phyloP scores from a whole-genome alignment of 2,329 filamentous ascomycete species.

The Trichophyton mentagrophytes region DNA sequence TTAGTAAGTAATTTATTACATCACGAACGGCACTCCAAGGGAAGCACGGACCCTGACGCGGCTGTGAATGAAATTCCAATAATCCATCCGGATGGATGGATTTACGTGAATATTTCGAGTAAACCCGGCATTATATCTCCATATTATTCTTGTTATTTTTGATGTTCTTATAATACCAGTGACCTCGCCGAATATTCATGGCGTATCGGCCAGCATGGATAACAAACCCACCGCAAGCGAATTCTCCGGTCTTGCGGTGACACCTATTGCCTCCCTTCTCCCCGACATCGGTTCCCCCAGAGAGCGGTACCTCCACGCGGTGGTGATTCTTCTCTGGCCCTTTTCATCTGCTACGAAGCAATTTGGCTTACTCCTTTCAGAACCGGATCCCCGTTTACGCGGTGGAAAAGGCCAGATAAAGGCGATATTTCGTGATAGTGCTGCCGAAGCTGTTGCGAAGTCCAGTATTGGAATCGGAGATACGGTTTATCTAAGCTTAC shows the following conservation, averaged over 20 bases:
- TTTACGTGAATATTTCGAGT: neutral
- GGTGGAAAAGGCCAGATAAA: constrained; percentile 67
- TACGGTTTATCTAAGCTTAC: constrained; percentile 54
- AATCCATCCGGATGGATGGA: neutral
- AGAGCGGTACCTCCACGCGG: constrained; percentile 44
- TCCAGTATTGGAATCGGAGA: constrained; percentile 67
- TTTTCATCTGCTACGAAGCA: constrained; percentile 66
- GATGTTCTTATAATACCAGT: neutral
- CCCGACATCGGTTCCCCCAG: constrained; percentile 22
- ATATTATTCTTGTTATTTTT: neutral
- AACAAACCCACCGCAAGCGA: neutral
- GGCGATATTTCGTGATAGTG: constrained; percentile 57
- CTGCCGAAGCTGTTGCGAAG: constrained; percentile 56
- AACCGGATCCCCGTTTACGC: constrained; percentile 71
- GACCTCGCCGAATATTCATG: neutral
- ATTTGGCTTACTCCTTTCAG: constrained; percentile 68
- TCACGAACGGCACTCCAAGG: neutral
- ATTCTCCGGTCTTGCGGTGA: constrained; percentile 3
- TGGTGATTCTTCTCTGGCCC: constrained; percentile 81
- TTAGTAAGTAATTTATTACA: neutral
- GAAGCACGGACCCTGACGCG: neutral
- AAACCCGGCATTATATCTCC: too few relatives aligned
- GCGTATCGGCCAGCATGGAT: neutral
- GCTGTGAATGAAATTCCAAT: neutral
- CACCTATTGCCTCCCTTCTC: constrained; percentile 32